These are phyloP conservation scores for Pezicula neosporulosa DNA, from an alignment of 2,329 filamentous ascomycete species.

Conservation along the genomic window DNA sequence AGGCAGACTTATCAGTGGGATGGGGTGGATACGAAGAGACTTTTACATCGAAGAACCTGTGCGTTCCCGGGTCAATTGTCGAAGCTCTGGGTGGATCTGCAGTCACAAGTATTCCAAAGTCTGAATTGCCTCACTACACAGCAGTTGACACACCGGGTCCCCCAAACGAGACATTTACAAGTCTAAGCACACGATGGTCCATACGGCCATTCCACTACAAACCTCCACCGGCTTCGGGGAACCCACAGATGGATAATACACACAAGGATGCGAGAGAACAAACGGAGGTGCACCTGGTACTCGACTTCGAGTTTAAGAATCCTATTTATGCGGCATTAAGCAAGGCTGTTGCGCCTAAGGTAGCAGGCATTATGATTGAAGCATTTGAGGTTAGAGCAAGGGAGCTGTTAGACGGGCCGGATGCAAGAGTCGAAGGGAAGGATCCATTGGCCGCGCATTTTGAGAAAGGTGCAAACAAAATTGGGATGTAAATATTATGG, in stretches of 20 bases:
- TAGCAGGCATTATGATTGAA: conserved; percentile 85
- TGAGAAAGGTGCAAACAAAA: too few relatives aligned
- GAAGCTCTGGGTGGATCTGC: conserved; percentile 70
- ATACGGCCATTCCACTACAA: conserved; percentile 48
- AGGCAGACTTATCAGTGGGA: conserved; percentile 78
- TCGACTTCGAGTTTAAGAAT: conserved; percentile 83
- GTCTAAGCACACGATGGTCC: conserved; percentile 68
- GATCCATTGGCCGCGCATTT: background rate
- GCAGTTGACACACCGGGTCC: conserved; percentile 32
- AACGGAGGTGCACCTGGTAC: conserved; percentile 72
- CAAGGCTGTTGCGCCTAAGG: conserved; percentile 74
- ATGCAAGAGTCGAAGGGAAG: background rate
- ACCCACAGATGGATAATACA: conserved; percentile 24
- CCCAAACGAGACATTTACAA: conserved; percentile 58
- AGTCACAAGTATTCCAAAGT: conserved; percentile 38
- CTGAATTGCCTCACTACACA: conserved; percentile 37
- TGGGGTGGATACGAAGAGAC: conserved; percentile 81
- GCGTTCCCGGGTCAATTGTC: conserved; percentile 67
- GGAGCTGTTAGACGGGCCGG: conserved; percentile 42
- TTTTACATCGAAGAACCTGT: conserved; percentile 78
- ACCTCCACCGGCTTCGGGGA: conserved; percentile 34
- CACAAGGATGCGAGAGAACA: conserved; percentile 33
- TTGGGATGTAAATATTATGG: too few relatives aligned
- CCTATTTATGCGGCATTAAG: conserved; percentile 85
- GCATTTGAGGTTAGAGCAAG: conserved; percentile 84